Base-by-base conservation (phyloP, 805 yeast genomes). In the Pichia cephalocereana region DNA sequence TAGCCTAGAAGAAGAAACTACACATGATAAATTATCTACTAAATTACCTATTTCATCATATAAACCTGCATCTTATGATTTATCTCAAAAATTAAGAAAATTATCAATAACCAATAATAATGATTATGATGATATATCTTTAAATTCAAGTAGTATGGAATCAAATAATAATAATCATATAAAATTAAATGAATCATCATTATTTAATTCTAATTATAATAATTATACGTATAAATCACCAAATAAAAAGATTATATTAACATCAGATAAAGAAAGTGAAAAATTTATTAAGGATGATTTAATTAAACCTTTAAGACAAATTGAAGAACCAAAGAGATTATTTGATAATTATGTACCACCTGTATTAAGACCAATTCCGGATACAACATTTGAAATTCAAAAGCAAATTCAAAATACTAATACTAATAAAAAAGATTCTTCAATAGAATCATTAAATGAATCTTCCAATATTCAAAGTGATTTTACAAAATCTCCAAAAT, bases 291-390 rank as follows among this genome's bases (percentile, higher is more conserved):
- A 39, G 9, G 39, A 47, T 32, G 47, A 45, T 8, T 10, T 34
- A 30, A 30, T 5, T 30, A 46, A 43, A 44, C 50, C 42, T 1
- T 39, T 57, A 9, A 56, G 69, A 50, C 79, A 74, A 52, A 72
- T 76, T 38, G 72, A 75, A 55, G 71, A 70, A 49, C 68, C 70
- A 40, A 67, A 70, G 48, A 74, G 71, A 54, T 64, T 74, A 43
- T 76, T 78, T 6, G 60, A 73, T 49, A 46, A 50, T 31, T 69
- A 73, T 56, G 63, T 72, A 2, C 82, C 82, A 6, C 77, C 80
- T 2, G 81, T 76, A 15, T 65, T 77, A 46, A 60, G 81, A 32
- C 77, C 79, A 41, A 56, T 44, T 38, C 48, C 40, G 15, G 18
- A 17, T 26, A 40, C 51, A 28, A 43, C 37, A 12, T 10, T 43